Base-by-base conservation (phyloP, 139 green algal genomes). In the Chlamydomonas applanata region DNA sequence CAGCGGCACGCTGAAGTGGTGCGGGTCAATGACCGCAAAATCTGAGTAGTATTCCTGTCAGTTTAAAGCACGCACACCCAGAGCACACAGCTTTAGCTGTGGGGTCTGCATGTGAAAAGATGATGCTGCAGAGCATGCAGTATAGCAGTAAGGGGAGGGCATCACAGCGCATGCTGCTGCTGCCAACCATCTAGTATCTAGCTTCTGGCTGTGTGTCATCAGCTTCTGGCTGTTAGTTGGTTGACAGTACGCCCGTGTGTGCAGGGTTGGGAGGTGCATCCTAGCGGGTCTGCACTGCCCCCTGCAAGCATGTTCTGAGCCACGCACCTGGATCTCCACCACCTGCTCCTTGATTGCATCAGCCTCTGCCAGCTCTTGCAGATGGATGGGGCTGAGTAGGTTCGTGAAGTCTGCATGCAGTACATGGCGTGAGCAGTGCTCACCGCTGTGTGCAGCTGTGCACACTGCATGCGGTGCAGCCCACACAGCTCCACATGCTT, bases 1-100 rank as follows among this genome's bases (percentile, higher is more conserved):
- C 19, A 91, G 67, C 0, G 92, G 89, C n/a, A 97, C 79, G 40
- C 71, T 71, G 72, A 98, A 98, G 75, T 96, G 93, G 77, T 94
- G 80, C 5, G 53, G 20, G 52, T 96, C 90, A 54, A 98, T 68
- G 9, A 88, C 89, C 1, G 92, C 36, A 72, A 92, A 97, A 83
- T 99, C 95, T 0, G 79, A 90, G 79, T 96, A 99, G 62, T 88
- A 89, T 80, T 99, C 95, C 78, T 97, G n/a, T n/a, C n/a, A n/a
- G n/a, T n/a, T n/a, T n/a, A n/a, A n/a, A n/a, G n/a, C n/a, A n/a
- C n/a, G n/a, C n/a, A n/a, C n/a, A n/a, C n/a, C n/a, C n/a, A n/a
- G n/a, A n/a, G n/a, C n/a, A n/a, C n/a, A n/a, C n/a, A n/a, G n/a
- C n/a, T n/a, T n/a, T n/a, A n/a, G n/a, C n/a, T n/a, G n/a, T n/a